phyloP scores from a whole-genome alignment of 2,329 filamentous ascomycete species.

The Alternaria arborescens region DNA sequence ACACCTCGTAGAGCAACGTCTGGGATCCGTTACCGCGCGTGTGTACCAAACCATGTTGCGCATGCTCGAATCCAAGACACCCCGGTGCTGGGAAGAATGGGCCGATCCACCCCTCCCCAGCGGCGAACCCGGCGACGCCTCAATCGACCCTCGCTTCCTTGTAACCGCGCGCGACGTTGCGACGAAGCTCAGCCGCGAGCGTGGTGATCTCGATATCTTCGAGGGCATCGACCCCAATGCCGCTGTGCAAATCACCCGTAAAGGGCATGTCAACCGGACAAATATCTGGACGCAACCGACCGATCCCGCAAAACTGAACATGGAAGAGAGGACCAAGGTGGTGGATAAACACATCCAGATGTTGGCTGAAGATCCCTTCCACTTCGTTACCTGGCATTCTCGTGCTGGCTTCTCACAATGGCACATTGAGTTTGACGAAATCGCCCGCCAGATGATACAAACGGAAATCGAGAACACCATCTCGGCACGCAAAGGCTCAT shows the following conservation, averaged over 20 bases:
- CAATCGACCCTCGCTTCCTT: conserved; percentile 42
- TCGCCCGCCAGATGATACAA: conserved; percentile 76
- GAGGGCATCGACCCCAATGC: conserved; percentile 47
- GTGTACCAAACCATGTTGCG: conserved; percentile 80
- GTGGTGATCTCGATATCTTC: conserved; percentile 50
- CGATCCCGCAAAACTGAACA: conserved; percentile 35
- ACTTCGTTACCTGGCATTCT: conserved; percentile 74
- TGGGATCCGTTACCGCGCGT: conserved; percentile 77
- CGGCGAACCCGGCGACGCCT: conserved; percentile 44
- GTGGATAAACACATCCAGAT: conserved; percentile 78
- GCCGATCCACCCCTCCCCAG: conserved; percentile 34
- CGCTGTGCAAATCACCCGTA: conserved; percentile 33
- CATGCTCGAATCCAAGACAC: conserved; percentile 72
- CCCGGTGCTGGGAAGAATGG: conserved; percentile 70
- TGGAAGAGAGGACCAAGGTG: conserved; percentile 36
- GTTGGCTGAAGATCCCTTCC: conserved; percentile 70
- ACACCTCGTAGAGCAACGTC: conserved; percentile 72
- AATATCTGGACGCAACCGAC: conserved; percentile 35
- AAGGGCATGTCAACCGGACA: conserved; percentile 31
- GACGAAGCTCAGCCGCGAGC: conserved; percentile 51
- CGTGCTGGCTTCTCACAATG: conserved; percentile 73
- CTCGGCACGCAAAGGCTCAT: conserved; percentile 75
- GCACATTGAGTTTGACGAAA: conserved; percentile 80
- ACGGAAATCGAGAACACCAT: conserved; percentile 84
- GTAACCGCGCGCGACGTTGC: conserved; percentile 54